Conservation (phyloP, 129 eudicot genomes). For the Escallonia herrerae region DNA sequence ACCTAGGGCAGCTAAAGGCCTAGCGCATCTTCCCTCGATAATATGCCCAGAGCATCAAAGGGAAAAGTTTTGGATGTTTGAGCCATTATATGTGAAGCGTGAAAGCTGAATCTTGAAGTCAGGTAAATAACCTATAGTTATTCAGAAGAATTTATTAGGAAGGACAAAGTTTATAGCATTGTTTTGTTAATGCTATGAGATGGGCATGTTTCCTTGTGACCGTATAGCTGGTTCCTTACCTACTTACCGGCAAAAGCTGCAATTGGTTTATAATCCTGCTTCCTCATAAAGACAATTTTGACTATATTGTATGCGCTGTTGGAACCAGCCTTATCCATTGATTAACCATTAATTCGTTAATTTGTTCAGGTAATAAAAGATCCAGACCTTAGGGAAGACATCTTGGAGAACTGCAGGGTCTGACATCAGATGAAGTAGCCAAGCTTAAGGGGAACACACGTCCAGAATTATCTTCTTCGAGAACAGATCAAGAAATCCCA, state of each 20-base stretch:
- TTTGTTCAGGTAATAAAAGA: slow-evolving; percentile 12
- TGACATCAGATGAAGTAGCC: slow-evolving; percentile 10
- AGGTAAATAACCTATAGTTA: neutral
- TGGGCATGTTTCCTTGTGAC: neutral
- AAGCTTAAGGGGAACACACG: neutral
- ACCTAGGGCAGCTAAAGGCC: no score
- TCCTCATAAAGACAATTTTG: neutral
- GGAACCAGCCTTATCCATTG: neutral
- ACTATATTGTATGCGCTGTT: neutral
- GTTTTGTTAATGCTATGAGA: no score
- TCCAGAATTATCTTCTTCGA: neutral
- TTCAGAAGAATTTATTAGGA: neutral
- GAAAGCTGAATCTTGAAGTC: no score
- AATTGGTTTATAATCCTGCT: no score
- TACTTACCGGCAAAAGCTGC: neutral
- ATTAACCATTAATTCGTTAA: neutral
- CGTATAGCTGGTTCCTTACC: neutral
- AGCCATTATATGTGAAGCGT: no score
- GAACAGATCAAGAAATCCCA: slow-evolving; percentile 14
- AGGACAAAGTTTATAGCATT: neutral
- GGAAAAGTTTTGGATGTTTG: no score
- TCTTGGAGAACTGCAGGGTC: slow-evolving; percentile 24
- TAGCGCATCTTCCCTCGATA: no score
- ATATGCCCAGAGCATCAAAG: no score
- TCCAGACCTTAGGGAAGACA: slow-evolving; percentile 24